phyloP scores from a whole-genome alignment of 306 rosid species.

The Fragaria nilgerrensis region DNA sequence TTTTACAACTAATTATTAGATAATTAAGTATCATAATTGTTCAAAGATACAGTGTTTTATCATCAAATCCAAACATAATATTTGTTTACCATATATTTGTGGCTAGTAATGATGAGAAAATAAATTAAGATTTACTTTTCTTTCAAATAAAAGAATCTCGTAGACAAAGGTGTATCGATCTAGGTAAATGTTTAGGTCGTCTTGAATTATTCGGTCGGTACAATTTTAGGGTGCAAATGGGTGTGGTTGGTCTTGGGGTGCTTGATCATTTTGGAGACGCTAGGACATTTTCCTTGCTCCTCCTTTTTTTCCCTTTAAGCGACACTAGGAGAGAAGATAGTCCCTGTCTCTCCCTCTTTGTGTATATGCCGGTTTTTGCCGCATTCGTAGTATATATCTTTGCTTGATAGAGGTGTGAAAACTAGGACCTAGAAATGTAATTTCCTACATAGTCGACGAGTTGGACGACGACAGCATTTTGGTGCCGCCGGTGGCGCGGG shows the following conservation, averaged over 20 bases:
- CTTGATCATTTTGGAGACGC: conserved; percentile 9
- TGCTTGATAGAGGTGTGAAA: conserved; percentile 50
- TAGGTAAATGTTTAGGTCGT: background rate
- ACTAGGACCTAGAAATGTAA: conserved; percentile 36
- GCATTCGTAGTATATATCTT: conserved; percentile 27
- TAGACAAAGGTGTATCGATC: background rate
- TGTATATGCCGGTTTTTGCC: background rate
- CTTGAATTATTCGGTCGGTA: conserved; percentile 38
- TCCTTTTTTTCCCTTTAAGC: background rate
- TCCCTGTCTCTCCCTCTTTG: background rate
- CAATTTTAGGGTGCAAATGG: conserved; percentile 26
- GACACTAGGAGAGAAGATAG: background rate
- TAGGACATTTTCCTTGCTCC: background rate
- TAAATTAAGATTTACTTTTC: background rate
- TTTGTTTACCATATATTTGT: background rate
- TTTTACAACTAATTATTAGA: background rate
- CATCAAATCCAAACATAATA: too few relatives aligned
- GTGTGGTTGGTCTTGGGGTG: conserved; percentile 11
- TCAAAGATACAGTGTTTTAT: too few relatives aligned
- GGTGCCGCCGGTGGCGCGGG: too few relatives aligned
- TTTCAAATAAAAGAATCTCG: background rate
- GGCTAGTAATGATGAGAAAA: background rate
- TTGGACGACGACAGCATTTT: too few relatives aligned
- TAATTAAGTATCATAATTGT: background rate
- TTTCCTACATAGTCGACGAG: too few relatives aligned